These are phyloP conservation scores for Stereum hirsutum DNA, from an alignment of 1,284 basidiomycete genomes.

Conservation along the genomic window DNA sequence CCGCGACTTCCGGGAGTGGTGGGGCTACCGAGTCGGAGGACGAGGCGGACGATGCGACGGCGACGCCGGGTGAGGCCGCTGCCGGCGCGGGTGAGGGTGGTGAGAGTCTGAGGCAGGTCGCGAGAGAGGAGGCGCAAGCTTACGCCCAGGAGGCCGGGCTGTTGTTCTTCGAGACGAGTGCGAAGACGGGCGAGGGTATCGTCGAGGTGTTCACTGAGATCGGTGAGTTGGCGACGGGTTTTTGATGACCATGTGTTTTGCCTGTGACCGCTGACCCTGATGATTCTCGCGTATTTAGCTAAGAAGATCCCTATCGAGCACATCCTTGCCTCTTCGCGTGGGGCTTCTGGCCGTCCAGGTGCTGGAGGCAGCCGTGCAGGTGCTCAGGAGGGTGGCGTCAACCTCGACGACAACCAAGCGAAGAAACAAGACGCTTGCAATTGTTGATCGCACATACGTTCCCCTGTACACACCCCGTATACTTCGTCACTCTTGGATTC, in stretches of 20 bases:
- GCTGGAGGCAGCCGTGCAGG: conserved; percentile 44
- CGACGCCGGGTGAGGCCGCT: conserved; percentile 63
- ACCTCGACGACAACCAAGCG: conserved; percentile 60
- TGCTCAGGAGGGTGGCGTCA: conserved; percentile 50
- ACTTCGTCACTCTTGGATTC: conserved; percentile 11
- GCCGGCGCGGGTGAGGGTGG: conserved; percentile 30
- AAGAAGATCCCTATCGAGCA: conserved; percentile 96
- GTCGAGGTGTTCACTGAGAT: conserved; percentile 99
- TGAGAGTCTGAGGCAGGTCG: conserved; percentile 79
- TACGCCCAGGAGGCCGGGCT: conserved; percentile 92
- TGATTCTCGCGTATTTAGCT: conserved; percentile 36
- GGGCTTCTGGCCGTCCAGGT: conserved; percentile 51
- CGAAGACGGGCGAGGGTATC: conserved; percentile 96
- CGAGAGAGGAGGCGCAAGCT: conserved; percentile 89
- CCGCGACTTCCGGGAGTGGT: conserved; percentile 39
- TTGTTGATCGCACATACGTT: conserved; percentile 32
- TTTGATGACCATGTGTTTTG: conserved; percentile 7
- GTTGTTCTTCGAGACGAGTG: conserved; percentile 96
- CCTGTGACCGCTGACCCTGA: not conserved
- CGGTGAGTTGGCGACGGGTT: conserved; percentile 43
- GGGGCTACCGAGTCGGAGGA: conserved; percentile 47
- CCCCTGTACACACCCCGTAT: conserved; percentile 6
- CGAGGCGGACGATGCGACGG: conserved; percentile 79
- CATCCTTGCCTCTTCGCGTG: conserved; percentile 73
- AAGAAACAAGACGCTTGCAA: conserved; percentile 75